Evolutionary conservation across 2,329 filamentous ascomycete genomes (phyloP).

Genomic region (Neofusicoccum sp.): DNA sequence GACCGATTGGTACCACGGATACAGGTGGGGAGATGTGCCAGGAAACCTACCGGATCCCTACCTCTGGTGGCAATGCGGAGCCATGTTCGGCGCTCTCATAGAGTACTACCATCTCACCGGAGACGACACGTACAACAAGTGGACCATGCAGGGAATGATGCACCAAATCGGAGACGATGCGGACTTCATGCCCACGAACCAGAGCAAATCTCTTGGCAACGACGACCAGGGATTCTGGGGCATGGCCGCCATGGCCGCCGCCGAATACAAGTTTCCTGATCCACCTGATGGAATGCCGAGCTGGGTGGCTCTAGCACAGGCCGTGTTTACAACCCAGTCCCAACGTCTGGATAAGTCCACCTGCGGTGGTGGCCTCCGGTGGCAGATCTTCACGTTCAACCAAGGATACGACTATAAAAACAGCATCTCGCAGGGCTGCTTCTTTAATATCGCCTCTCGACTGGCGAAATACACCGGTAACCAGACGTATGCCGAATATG

Average conservation of each 20-base stretch:
- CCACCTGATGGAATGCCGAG: conserved; percentile 49
- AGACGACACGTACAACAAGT: conserved; percentile 38
- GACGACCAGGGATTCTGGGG: conserved; percentile 61
- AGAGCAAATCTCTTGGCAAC: conserved; percentile 54
- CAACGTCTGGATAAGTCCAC: conserved; percentile 64
- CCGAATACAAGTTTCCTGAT: conserved; percentile 50
- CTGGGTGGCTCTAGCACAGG: conserved; percentile 76
- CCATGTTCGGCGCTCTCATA: conserved; percentile 39
- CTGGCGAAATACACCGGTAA: conserved; percentile 78
- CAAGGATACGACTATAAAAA: conserved; percentile 63
- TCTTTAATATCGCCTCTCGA: conserved; percentile 62
- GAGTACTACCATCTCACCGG: conserved; percentile 46
- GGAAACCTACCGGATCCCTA: too few relatives aligned
- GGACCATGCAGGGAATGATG: conserved; percentile 57
- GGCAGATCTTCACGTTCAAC: conserved; percentile 83
- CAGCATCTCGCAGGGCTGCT: conserved; percentile 56
- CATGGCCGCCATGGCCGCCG: conserved; percentile 58
- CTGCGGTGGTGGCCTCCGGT: conserved; percentile 74
- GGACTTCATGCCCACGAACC: conserved; percentile 64
- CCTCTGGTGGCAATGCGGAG: conserved; percentile 45
- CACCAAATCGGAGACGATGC: conserved; percentile 70
- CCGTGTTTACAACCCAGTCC: conserved; percentile 76
- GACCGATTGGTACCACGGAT: too few relatives aligned
- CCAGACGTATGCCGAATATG: conserved; percentile 74
- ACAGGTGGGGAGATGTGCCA: too few relatives aligned